A percentile compares a stretch with the other conserved stretches of the same genome.
Conservation (phyloP, 2,329 filamentous ascomycete genomes). For the Penicillium carneum region DNA sequence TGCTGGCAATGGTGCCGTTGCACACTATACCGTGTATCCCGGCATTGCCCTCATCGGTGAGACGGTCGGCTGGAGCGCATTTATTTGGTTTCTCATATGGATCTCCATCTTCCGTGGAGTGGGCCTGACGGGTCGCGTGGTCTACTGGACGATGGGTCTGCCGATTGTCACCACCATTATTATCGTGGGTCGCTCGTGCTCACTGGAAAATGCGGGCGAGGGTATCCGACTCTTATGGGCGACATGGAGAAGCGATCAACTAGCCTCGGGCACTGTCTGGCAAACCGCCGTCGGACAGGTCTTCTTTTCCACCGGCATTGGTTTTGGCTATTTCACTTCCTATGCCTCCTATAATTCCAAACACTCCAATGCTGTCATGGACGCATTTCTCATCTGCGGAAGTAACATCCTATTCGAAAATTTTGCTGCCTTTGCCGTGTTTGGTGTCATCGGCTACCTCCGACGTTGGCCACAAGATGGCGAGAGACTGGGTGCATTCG, state of each 20-base stretch:
- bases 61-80: constrained; percentile 65
- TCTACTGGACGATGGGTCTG: constrained; percentile 69
- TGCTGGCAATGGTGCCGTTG: constrained; percentile 50
- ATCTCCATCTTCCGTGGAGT: constrained; percentile 67
- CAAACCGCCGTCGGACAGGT: constrained; percentile 67
- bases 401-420: constrained; percentile 67
- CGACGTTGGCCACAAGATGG: constrained; percentile 51
- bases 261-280: constrained; percentile 63
- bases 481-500: constrained; percentile 60
- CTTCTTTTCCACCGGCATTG: constrained; percentile 67
- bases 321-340: constrained; percentile 66
- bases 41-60: constrained; percentile 60
- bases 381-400: constrained; percentile 62
- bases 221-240: constrained; percentile 61
- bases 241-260: constrained; percentile 59
- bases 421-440: constrained; percentile 59
- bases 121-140: constrained; percentile 64
- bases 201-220: constrained; percentile 61
- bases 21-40: constrained; percentile 58
- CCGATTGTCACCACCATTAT: constrained; percentile 65
- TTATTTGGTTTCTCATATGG: constrained; percentile 68
- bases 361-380: constrained; percentile 66
- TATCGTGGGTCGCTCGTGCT: constrained; percentile 62
- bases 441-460: constrained; percentile 64
- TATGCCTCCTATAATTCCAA: constrained; percentile 66